Evolutionary conservation across 2,329 filamentous ascomycete genomes (phyloP), one percentile per base, ranked within the genome.

Genomic region (Diaporthe humulicola): DNA sequence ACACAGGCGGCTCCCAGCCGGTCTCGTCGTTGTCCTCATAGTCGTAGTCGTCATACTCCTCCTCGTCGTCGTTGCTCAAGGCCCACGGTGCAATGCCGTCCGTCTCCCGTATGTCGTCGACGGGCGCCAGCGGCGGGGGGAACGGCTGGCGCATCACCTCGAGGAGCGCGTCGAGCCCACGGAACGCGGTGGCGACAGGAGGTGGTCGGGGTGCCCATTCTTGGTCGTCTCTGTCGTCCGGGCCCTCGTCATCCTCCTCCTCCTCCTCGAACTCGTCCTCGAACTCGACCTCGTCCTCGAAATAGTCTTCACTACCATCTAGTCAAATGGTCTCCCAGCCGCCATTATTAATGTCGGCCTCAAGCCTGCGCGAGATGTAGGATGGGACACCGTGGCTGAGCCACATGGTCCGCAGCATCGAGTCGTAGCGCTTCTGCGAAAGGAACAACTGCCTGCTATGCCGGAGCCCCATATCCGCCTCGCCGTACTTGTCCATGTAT

Each of bases 281-380:
- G 30, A 45, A 69, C 30, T 69, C 61, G 30, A 54, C 25, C 17
- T 69, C 67, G 30, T 56, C 54, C 40, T 57, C 45, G 33, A 56
- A 33, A 12, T 54, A 36, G 10, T 70, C 42, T 45, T 71, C 70
- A 61, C 64, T 58, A 50, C 73, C 75, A 73, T 75, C 58, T 76
- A 76, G 75, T 85, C 79, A 90, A 70, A 92, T 88, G n/a, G 92
- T 98, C 86, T 99, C 97, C 97, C 97, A 99, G 0, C 97, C 97
- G 0, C 97, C 97, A 79, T 95, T 98, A 82, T 99, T 99, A 58
- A 98, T 95, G 83, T 99, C 97, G 19, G 95, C 93, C 86, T 99
- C 97, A 78, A 99, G 85, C 84, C 95, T 96, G 78, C 97, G 89
- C 77, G 94, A 94, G 81, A 99, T 98, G 61, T 95, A 92, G 78